Conservation (phyloP, 768 basidiomycete genomes). For the Termitomyces sp. region DNA sequence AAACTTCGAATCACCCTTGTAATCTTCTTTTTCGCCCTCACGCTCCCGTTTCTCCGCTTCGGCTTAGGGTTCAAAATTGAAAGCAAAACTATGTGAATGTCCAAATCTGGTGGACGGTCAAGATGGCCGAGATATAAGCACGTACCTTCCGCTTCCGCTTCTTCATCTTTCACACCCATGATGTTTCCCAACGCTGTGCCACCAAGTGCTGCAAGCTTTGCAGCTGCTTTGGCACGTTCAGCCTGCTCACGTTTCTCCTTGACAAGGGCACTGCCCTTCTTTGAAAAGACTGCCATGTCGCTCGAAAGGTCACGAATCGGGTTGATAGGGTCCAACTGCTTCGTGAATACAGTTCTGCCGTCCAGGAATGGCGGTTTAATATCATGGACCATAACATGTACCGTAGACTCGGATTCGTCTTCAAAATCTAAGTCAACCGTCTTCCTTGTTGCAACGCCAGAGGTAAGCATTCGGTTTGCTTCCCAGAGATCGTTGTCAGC, state of each 20-base stretch:
- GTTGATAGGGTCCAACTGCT: slow-evolving; percentile 95
- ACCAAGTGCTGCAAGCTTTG: slow-evolving; percentile 87
- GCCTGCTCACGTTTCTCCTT: slow-evolving; percentile 96
- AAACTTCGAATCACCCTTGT: slow-evolving; percentile 95
- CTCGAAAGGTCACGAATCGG: slow-evolving; percentile 91
- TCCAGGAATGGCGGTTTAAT: slow-evolving; percentile 98
- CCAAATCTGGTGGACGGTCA: slow-evolving; percentile 43
- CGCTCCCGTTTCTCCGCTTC: slow-evolving; percentile 44
- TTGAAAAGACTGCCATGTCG: slow-evolving; percentile 93
- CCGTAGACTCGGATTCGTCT: slow-evolving; percentile 93
- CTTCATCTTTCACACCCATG: slow-evolving; percentile 95
- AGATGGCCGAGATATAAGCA: slow-evolving; percentile 16
- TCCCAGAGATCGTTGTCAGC: slow-evolving; percentile 99
- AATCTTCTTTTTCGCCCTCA: slow-evolving; percentile 58
- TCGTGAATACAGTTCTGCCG: slow-evolving; percentile 92
- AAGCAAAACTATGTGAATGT: slow-evolving; percentile 71
- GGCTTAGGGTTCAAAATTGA: slow-evolving; percentile 38
- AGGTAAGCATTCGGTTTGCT: slow-evolving; percentile 94
- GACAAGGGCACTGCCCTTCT: slow-evolving; percentile 93
- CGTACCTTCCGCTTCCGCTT: slow-evolving; percentile 88
- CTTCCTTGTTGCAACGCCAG: slow-evolving; percentile 86
- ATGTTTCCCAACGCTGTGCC: slow-evolving; percentile 96
- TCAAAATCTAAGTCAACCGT: slow-evolving; percentile 91
- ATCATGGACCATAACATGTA: slow-evolving; percentile 96
- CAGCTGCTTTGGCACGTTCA: slow-evolving; percentile 93